Evolutionary conservation across 352 stramenopile species (phyloP).

Genomic region (Phytophthora pini): DNA sequence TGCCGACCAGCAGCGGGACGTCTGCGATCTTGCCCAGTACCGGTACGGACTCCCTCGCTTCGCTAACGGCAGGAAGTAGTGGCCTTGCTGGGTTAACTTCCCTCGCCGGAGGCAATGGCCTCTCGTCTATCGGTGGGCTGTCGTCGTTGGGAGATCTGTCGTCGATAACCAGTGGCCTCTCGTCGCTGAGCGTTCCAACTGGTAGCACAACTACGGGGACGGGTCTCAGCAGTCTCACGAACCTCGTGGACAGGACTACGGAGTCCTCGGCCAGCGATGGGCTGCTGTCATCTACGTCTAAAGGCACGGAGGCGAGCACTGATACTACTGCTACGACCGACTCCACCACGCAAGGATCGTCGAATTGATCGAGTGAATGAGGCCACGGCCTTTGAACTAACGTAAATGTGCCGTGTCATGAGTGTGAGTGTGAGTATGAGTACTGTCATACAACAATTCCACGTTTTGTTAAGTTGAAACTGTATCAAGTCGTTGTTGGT

Average conservation of each 20-base stretch:
- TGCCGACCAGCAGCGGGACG: conserved; percentile 8
- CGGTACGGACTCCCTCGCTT: conserved; percentile 10
- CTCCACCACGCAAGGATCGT: not conserved
- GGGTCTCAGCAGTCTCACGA: not conserved
- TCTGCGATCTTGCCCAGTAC: conserved; percentile 1
- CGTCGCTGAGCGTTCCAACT: not conserved
- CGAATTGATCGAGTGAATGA: not conserved
- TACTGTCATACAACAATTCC: too few species aligned
- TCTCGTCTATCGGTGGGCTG: not conserved
- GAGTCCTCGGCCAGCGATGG: not conserved
- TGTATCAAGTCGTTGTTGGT: too few species aligned
- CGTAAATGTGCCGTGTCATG: too few species aligned
- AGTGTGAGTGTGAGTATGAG: too few species aligned
- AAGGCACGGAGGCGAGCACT: not conserved
- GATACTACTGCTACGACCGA: not conserved
- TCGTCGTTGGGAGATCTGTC: not conserved
- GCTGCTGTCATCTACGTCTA: not conserved
- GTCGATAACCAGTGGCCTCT: not conserved
- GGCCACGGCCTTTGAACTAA: not conserved
- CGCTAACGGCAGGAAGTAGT: not conserved
- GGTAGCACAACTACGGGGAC: not conserved
- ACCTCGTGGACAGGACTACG: not conserved
- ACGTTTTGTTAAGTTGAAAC: too few species aligned
- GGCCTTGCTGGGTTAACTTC: not conserved
- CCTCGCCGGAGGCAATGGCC: not conserved